Conservation (phyloP, 2,329 filamentous ascomycete species). For the Cercospora zeina region DNA sequence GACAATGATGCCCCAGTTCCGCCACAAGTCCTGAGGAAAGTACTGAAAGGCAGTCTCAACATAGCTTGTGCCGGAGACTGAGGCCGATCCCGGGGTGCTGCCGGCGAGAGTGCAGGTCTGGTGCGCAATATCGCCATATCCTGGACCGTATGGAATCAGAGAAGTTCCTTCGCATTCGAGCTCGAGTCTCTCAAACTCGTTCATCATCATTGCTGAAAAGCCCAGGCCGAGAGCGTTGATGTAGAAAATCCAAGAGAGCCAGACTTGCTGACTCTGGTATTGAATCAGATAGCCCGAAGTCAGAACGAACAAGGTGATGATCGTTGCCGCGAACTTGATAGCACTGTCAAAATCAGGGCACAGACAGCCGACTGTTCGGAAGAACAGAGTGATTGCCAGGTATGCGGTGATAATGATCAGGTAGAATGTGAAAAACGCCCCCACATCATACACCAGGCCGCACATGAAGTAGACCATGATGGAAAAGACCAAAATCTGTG, state of each 20-base stretch:
- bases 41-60: conserved; percentile 70
- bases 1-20: conserved; percentile 79
- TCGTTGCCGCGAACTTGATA: conserved; percentile 73
- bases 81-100: conserved; percentile 62
- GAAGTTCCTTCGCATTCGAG: conserved; percentile 68
- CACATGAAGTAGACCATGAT: conserved; percentile 81
- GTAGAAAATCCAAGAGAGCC: conserved; percentile 77
- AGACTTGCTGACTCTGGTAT: conserved; percentile 70
- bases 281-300: conserved; percentile 84
- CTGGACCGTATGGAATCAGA: conserved; percentile 69
- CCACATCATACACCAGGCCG: conserved; percentile 65
- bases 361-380: conserved; percentile 71
- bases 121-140: conserved; percentile 68
- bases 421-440: conserved; percentile 76
- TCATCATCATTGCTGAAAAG: conserved; percentile 79
- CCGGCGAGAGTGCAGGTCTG: conserved; percentile 82
- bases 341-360: conserved; percentile 83
- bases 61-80: conserved; percentile 68
- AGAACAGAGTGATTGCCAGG: conserved; percentile 70
- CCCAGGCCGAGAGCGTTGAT: conserved; percentile 72
- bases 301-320: conserved; percentile 78
- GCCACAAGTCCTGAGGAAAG: conserved; percentile 67
- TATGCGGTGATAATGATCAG: conserved; percentile 48
- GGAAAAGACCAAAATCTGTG: conserved; percentile 69
- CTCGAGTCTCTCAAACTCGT: conserved; percentile 72